A percentile compares a stretch with the other conserved stretches of the same genome.
Evolutionary conservation across 164 flowering plant genomes (phyloP).

Genomic region (Berberis thunbergii): DNA sequence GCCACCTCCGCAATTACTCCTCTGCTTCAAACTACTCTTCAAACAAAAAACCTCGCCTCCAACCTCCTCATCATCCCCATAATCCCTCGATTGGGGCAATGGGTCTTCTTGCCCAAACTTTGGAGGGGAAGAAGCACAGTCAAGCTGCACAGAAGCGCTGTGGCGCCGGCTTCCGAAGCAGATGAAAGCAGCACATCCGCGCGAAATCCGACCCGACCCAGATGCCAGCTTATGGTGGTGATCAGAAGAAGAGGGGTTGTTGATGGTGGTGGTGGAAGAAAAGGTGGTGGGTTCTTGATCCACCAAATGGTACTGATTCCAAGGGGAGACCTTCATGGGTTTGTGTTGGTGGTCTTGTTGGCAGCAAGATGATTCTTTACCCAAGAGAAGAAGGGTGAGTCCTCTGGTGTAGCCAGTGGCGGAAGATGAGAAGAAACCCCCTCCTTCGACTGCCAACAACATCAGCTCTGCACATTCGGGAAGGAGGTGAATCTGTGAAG

Average conservation of each 20-base stretch:
- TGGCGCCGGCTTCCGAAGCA: constrained; percentile 33
- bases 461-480: constrained; percentile 77
- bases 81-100: constrained; percentile 13
- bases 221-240: constrained; percentile 63
- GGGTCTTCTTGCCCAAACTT: constrained; percentile 56
- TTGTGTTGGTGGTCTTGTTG: constrained; percentile 31
- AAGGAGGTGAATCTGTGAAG: constrained; percentile 3
- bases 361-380: constrained; percentile 26
- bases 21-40: constrained; percentile 72
- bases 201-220: constrained; percentile 43
- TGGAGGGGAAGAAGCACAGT: constrained; percentile 41
- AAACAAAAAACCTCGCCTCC: constrained; percentile 18
- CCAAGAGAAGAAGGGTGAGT: constrained; percentile 71
- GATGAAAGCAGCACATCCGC: constrained; percentile 74
- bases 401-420: constrained; percentile 93
- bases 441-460: constrained; percentile 99
- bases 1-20: constrained; percentile 10
- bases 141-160: constrained; percentile 58
- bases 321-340: constrained; percentile 87
- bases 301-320: constrained; percentile 90
- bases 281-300: constrained; percentile 60
- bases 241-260: too few relatives aligned
- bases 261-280: too few relatives aligned
- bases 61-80: constrained; percentile 21
- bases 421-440: constrained; percentile 95